phyloP scores from a whole-genome alignment of 1,139 yeast species.

The Sugiyamaella paludigena region DNA sequence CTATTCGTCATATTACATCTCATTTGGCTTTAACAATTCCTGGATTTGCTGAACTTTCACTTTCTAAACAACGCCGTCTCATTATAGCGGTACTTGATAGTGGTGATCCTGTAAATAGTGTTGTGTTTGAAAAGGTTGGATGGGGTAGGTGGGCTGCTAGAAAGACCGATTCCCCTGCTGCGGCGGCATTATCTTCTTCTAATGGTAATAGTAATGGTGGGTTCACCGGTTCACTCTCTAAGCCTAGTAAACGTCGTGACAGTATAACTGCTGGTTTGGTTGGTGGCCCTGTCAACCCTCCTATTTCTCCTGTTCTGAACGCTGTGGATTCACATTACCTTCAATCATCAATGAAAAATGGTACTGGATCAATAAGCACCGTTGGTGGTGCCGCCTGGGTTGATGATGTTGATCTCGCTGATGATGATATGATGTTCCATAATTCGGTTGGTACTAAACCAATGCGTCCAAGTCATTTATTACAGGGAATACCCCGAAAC shows the following conservation, averaged over 20 bases:
- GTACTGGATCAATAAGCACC: constrained; percentile 16
- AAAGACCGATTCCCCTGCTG: constrained; percentile 40
- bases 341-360: constrained; percentile 6
- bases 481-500: constrained; percentile 9
- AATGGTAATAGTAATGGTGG: constrained; percentile 17
- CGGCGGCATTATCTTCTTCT: constrained; percentile 15
- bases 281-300: constrained; percentile 23
- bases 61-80: constrained; percentile 84
- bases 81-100: constrained; percentile 85
- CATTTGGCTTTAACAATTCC: constrained; percentile 73
- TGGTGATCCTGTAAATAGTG: constrained; percentile 60
- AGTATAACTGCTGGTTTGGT: constrained; percentile 46
- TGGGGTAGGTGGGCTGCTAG: constrained; percentile 98
- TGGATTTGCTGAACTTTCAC: constrained; percentile 73
- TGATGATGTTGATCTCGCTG: constrained; percentile 47
- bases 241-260: constrained; percentile 42
- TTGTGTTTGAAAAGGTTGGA: constrained; percentile 88
- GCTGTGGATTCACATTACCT: constrained; percentile 19
- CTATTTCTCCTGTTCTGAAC: constrained; percentile 27
- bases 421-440: constrained; percentile 37
- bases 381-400: constrained; percentile 34
- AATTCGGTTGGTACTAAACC: constrained; percentile 17
- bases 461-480: constrained; percentile 8
- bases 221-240: constrained; percentile 18
- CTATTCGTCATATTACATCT: constrained; percentile 84